Base-by-base conservation (phyloP, 2,329 filamentous ascomycete genomes). In the Botryotinia calthae region DNA sequence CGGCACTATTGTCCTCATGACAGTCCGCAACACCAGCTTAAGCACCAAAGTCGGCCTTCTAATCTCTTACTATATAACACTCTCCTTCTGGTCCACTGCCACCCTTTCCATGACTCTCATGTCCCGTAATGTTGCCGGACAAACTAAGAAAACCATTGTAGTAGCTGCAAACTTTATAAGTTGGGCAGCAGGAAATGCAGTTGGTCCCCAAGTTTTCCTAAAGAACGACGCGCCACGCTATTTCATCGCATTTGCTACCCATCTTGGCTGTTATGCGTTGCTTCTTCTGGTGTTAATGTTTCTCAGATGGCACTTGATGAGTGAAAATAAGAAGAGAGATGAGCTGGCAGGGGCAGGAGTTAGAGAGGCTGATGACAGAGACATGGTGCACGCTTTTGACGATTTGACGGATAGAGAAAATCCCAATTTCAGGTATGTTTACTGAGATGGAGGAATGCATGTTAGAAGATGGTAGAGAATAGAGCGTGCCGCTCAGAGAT, bases 61-160 rank as follows among this genome's bases (percentile, higher is more conserved):
- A 22, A 87, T 94, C 78, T 87, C 86, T 78, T 94, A 94, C 84
- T 94, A 94, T 82, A 90, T 94, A 74, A 90, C 89, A 0, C 85
- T 93, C 28, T 93, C 90, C 8, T 94, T 94, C 86, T 94, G 91
- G 91, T 90, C 91, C 0, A 91, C 90, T 0, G 88, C 91, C 78
- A 91, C 89, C 2, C 83, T 93, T 20, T 84, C 87, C 12, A 85
- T 93, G 77, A 90, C 89, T 22, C 86, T 93, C 82, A 85, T 84
- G 4, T 82, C 85, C 5, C 84, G 85, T 73, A 88, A 88, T 78
- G 81, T 89, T 22, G 88, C 85, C n/a, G 88, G 88, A 0, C 86
- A 88, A 72, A 89, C 87, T 2, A 89, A 90, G 80, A 89, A 88
- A 76, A 84, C 84, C 1, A 84, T 86, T 25, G 85, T 85, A 10